Percentiles rank a stretch among this genome's conserved stretches.
Evolutionary conservation across 2,329 filamentous ascomycete genomes (phyloP).

Genomic region (Aulographum hederae): DNA sequence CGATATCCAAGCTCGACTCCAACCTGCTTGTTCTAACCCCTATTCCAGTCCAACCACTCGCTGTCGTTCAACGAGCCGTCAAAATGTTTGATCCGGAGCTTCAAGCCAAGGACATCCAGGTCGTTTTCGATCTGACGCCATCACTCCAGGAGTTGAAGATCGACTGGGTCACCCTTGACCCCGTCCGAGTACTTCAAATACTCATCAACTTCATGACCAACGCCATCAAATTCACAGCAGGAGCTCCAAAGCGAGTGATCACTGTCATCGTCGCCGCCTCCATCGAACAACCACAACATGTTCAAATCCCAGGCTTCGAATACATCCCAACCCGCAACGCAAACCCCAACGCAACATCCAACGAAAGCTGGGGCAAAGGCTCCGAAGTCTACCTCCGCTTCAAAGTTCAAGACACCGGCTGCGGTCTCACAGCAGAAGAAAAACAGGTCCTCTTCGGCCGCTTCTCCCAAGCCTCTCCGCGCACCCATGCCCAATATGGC

Average conservation of each 20-base stretch:
- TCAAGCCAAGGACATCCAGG: constrained; percentile 14
- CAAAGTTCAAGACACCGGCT: constrained; percentile 1
- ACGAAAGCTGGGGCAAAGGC: constrained; percentile 8
- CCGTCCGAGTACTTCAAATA: constrained; percentile 24
- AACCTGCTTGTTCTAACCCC: constrained; percentile 24
- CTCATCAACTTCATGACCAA: constrained; percentile 25
- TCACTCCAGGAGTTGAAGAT: constrained; percentile 18
- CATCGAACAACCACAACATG: constrained; percentile 1
- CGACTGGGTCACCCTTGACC: constrained; percentile 22
- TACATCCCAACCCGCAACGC: constrained; percentile 8
- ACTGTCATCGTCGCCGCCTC: constrained; percentile 20
- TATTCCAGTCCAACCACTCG: constrained; percentile 17
- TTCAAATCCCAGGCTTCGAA: neutral
- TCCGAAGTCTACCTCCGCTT: neutral
- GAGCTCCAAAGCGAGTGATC: constrained; percentile 15
- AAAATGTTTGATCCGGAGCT: constrained; percentile 21
- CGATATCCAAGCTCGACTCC: constrained; percentile 25
- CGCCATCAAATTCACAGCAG: constrained; percentile 27
- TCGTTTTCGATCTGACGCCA: constrained; percentile 15
- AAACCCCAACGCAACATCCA: constrained; percentile 6
- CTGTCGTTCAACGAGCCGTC: constrained; percentile 17
- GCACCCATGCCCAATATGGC: constrained; percentile 22
- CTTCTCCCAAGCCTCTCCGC: constrained; percentile 14
- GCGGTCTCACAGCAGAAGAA: neutral
- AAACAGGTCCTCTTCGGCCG: neutral